Percentiles rank a stretch among this genome's conserved stretches.
phyloP scores from a whole-genome alignment of 1,284 basidiomycete species.

The Leucoagaricus sp. region DNA sequence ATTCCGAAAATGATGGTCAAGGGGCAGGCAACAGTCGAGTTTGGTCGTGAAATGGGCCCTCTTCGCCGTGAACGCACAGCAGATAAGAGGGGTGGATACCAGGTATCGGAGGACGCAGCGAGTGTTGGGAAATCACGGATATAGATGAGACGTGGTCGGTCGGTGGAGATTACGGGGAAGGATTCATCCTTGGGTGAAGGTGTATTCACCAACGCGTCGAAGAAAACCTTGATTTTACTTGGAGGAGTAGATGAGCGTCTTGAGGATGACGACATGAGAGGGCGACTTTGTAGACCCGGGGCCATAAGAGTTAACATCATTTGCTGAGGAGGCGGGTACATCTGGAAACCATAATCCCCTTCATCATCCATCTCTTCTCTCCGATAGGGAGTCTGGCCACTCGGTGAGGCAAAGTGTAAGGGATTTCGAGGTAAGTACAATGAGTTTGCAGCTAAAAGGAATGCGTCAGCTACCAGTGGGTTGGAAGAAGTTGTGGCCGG shows the following conservation, averaged over 20 bases:
- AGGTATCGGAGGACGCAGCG: constrained; percentile 67
- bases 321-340: constrained; percentile 40
- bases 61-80: constrained; percentile 75
- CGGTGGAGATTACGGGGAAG: constrained; percentile 24
- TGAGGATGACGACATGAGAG: constrained; percentile 42
- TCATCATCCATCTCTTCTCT: constrained; percentile 51
- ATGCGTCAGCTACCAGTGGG: background rate
- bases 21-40: constrained; percentile 62
- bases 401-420: constrained; percentile 57
- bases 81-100: constrained; percentile 79
- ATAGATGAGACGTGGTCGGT: constrained; percentile 76
- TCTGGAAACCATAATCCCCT: constrained; percentile 36
- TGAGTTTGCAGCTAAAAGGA: constrained; percentile 53
- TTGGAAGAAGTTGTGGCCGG: constrained; percentile 7
- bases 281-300: constrained; percentile 47
- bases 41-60: constrained; percentile 55
- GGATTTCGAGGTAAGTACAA: constrained; percentile 73
- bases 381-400: constrained; percentile 21
- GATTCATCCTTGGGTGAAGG: constrained; percentile 36
- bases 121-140: constrained; percentile 81
- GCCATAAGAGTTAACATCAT: constrained; percentile 66
- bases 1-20: constrained; percentile 84
- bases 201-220: constrained; percentile 72
- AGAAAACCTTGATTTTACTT: constrained; percentile 65
- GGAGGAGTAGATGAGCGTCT: constrained; percentile 43